These are phyloP conservation scores for Cryptosporidium meleagridis DNA, from an alignment of 169 alveolate species.

Conservation along the genomic window DNA sequence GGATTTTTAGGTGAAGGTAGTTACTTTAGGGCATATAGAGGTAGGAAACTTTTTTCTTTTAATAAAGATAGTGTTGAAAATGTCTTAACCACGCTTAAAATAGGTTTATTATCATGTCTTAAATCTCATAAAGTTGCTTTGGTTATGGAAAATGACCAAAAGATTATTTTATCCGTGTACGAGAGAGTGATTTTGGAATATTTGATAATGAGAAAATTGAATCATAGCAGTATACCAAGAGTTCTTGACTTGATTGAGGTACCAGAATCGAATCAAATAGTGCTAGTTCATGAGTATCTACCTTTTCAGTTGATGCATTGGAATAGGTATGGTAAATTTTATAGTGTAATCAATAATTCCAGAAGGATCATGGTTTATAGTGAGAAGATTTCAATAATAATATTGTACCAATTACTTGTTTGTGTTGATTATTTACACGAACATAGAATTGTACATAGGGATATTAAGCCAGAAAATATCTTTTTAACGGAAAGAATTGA, in stretches of 20 bases:
- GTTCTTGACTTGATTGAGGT: constrained; percentile 27
- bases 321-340: neutral
- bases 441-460: constrained; percentile 19
- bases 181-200: constrained; percentile 36
- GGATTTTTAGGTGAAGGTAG: constrained; percentile 75
- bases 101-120: constrained; percentile 63
- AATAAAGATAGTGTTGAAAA: neutral
- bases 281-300: constrained; percentile 50
- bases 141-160: neutral
- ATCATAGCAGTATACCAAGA: constrained; percentile 28
- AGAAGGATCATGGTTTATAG: neutral
- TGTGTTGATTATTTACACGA: constrained; percentile 52
- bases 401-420: constrained; percentile 25
- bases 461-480: constrained; percentile 67
- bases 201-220: constrained; percentile 25
- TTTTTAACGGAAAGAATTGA: constrained; percentile 1
- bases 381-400: constrained; percentile 9
- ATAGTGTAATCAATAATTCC: neutral
- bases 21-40: constrained; percentile 71
- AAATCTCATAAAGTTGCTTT: constrained; percentile 21
- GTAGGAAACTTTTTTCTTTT: constrained; percentile 3
- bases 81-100: constrained; percentile 6
- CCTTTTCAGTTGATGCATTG: constrained; percentile 42
- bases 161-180: constrained; percentile 28
- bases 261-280: constrained; percentile 49